A percentile compares a stretch with the other conserved stretches of the same genome.
Conservation (phyloP, 352 stramenopile species). For the Phytophthora niederhauseri region DNA sequence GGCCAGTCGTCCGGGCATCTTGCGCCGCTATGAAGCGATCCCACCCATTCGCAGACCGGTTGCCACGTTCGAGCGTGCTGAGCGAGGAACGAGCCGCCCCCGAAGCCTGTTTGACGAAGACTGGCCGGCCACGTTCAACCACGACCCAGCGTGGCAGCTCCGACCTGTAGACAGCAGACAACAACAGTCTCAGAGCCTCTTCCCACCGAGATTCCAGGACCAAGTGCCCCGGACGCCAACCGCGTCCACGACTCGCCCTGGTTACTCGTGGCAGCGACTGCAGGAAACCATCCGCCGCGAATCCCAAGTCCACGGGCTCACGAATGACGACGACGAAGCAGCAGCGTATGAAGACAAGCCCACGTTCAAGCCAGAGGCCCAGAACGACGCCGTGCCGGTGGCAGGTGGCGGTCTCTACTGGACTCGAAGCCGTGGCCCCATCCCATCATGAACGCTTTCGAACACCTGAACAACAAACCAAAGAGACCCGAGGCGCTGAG, state of each 20-base stretch:
- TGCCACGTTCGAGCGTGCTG: conserved; percentile 14
- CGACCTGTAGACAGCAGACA: conserved; percentile 1
- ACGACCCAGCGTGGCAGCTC: conserved; percentile 1
- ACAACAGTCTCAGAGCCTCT: neutral
- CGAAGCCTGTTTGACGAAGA: conserved; percentile 11
- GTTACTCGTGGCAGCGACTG: conserved; percentile 81
- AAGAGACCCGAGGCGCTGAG: conserved; percentile 8
- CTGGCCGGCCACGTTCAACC: conserved; percentile 12
- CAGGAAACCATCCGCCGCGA: conserved; percentile 77
- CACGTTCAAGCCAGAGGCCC: conserved; percentile 15
- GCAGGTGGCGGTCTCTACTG: conserved; percentile 17
- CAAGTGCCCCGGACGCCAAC: conserved; percentile 12
- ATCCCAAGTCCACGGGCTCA: conserved; percentile 65
- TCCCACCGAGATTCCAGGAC: neutral
- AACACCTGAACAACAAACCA: conserved; percentile 18
- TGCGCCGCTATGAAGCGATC: conserved; percentile 26
- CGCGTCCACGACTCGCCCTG: conserved; percentile 29
- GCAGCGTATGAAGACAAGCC: conserved; percentile 39
- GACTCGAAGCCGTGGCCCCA: conserved; percentile 34
- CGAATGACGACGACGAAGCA: conserved; percentile 46
- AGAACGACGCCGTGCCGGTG: conserved; percentile 7
- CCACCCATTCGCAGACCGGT: conserved; percentile 36
- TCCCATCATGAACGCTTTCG: conserved; percentile 17
- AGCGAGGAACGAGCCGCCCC: neutral
- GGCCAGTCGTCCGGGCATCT: conserved; percentile 31